Evolutionary conservation across 1,284 basidiomycete genomes (phyloP).

Genomic region (Kalmanozyma brasiliensis): DNA sequence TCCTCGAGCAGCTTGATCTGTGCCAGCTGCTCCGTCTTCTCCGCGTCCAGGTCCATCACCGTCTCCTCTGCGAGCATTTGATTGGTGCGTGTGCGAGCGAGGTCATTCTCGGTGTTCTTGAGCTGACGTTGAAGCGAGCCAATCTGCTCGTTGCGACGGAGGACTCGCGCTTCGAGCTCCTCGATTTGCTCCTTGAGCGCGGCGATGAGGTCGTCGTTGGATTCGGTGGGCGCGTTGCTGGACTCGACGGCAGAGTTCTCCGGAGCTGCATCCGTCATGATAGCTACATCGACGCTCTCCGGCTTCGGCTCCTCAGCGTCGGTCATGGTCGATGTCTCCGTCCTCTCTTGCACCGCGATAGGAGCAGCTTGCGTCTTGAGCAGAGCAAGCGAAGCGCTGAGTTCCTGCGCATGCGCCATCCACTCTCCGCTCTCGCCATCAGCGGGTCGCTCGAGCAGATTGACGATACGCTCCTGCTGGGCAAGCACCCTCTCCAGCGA

Average conservation of each 20-base stretch:
- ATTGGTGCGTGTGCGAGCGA: constrained; percentile 32
- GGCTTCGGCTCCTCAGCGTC: not conserved
- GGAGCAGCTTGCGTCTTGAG: not conserved
- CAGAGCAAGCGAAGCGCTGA: constrained; percentile 4
- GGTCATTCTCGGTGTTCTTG: constrained; percentile 14
- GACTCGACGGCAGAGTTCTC: not conserved
- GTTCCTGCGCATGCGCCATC: constrained; percentile 7
- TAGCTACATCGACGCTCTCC: not conserved
- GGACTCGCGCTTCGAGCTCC: constrained; percentile 28
- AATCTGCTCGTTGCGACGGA: constrained; percentile 51
- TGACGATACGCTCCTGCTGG: constrained; percentile 24
- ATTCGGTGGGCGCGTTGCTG: too few relatives aligned
- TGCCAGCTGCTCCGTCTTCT: constrained; percentile 2
- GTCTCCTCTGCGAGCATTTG: constrained; percentile 35
- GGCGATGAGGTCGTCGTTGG: not conserved
- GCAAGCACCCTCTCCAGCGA: constrained; percentile 9
- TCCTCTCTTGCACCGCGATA: not conserved
- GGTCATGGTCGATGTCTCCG: not conserved
- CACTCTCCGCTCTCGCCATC: constrained; percentile 3
- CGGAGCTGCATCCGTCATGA: not conserved
- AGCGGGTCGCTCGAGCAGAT: constrained; percentile 4
- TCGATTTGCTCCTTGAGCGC: constrained; percentile 6
- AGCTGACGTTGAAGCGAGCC: constrained; percentile 39
- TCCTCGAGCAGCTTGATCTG: constrained; percentile 4
- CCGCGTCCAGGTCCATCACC: constrained; percentile 23